Evolutionary conservation across 2,329 filamentous ascomycete species (phyloP).

Genomic region (Raffaelea ambrosiae): DNA sequence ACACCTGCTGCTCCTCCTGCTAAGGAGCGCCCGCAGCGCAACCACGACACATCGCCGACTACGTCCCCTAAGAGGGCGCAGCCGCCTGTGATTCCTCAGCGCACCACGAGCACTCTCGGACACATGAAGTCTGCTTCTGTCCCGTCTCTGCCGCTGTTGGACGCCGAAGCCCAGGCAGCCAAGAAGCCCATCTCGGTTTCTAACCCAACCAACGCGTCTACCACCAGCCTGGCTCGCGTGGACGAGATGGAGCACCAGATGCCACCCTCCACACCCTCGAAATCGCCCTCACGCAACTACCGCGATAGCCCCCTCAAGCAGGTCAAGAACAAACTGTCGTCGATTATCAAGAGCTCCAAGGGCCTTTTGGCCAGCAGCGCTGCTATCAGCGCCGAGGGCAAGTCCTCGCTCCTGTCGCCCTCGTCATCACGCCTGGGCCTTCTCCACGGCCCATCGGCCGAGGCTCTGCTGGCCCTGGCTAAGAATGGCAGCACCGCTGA

Average conservation of each 20-base stretch:
- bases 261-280: slow-evolving; percentile 38
- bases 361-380: slow-evolving; percentile 75
- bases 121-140: slow-evolving; percentile 59
- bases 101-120: slow-evolving; percentile 17
- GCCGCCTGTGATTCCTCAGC: slow-evolving; percentile 2
- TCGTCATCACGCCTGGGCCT: slow-evolving; percentile 37
- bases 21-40: slow-evolving; percentile 12
- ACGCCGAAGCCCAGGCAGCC: slow-evolving; percentile 21
- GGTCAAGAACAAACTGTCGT: slow-evolving; percentile 86
- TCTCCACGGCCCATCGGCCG: slow-evolving; percentile 36
- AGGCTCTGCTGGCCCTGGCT: slow-evolving; percentile 29
- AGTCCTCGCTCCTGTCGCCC: slow-evolving; percentile 48
- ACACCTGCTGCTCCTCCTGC: slow-evolving; percentile 29
- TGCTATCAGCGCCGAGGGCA: slow-evolving; percentile 53
- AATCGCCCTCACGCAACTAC: slow-evolving; percentile 44
- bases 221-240: slow-evolving; percentile 33
- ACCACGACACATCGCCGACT: slow-evolving; percentile 18
- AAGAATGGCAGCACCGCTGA: slow-evolving; percentile 21
- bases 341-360: slow-evolving; percentile 80
- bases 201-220: slow-evolving; percentile 30
- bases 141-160: slow-evolving; percentile 35
- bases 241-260: slow-evolving; percentile 20
- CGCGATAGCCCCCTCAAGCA: slow-evolving; percentile 79
- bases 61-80: slow-evolving; percentile 27
- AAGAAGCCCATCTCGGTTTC: slow-evolving; percentile 57